Evolutionary conservation across 1,139 yeast genomes (phyloP).

Genomic region (Debaryomyces singareniensis): DNA sequence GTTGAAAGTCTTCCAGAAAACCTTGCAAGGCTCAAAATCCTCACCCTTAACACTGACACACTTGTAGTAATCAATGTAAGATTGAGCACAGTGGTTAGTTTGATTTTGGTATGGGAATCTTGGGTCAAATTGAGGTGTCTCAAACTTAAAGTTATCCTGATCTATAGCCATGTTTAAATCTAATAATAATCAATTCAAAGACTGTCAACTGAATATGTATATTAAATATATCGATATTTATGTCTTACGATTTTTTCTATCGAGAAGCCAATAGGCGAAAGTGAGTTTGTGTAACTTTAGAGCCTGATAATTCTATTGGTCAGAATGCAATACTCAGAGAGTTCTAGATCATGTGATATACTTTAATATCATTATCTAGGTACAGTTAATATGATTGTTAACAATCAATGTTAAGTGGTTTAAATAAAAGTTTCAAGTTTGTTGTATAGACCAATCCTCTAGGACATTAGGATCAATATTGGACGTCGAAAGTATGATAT

Average conservation of each 20-base stretch:
- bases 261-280: constrained; percentile 1
- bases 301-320: background rate
- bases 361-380: too few species aligned
- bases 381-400: too few species aligned
- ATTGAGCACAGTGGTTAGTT: constrained; percentile 97
- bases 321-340: too few species aligned
- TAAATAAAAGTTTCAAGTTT: too few species aligned
- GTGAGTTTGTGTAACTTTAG: background rate
- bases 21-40: constrained; percentile 96
- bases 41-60: constrained; percentile 96
- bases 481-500: constrained; percentile 1
- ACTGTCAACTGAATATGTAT: background rate
- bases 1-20: constrained; percentile 85
- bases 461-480: too few species aligned
- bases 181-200: background rate
- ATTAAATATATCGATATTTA: background rate
- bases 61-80: constrained; percentile 96
- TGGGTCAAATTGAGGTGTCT: constrained; percentile 84
- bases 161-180: constrained; percentile 34
- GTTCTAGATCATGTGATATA: too few species aligned
- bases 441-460: too few species aligned
- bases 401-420: too few species aligned
- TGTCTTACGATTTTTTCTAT: constrained; percentile 1
- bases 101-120: constrained; percentile 97
- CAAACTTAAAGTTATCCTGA: constrained; percentile 49